Evolutionary conservation across 2,329 filamentous ascomycete genomes (phyloP).

Genomic region (Fusarium algeriense): DNA sequence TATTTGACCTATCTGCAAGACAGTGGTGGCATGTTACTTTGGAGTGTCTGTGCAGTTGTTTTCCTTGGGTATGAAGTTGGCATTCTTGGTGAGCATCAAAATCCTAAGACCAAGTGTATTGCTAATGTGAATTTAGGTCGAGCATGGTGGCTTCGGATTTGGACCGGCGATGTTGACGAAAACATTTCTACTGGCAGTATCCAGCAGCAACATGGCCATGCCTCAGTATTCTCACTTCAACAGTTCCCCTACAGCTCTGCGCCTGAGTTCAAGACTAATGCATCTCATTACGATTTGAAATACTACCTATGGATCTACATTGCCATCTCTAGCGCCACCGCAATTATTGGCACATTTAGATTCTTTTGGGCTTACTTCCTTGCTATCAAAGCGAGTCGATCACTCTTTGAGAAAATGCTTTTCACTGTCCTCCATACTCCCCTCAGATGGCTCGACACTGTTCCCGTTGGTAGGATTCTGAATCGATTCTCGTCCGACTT

Average conservation of each 20-base stretch:
- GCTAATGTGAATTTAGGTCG: conserved; percentile 54
- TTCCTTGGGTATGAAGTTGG: conserved; percentile 69
- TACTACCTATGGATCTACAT: conserved; percentile 81
- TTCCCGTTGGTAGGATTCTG: conserved; percentile 79
- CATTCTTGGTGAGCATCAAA: conserved; percentile 59
- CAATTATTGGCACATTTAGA: conserved; percentile 70
- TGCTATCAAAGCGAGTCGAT: conserved; percentile 76
- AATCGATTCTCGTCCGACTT: conserved; percentile 86
- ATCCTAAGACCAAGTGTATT: not conserved
- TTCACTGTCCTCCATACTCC: conserved; percentile 77
- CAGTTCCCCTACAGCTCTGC: conserved; percentile 59
- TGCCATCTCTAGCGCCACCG: conserved; percentile 72
- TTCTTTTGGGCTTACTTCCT: conserved; percentile 74
- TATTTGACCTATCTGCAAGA: conserved; percentile 76
- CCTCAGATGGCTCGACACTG: conserved; percentile 83
- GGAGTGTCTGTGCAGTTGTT: conserved; percentile 65
- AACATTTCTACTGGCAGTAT: conserved; percentile 39
- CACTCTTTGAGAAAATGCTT: conserved; percentile 75
- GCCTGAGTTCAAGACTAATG: conserved; percentile 46
- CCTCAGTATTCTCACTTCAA: conserved; percentile 61
- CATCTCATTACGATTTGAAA: conserved; percentile 57
- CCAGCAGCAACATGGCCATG: conserved; percentile 53
- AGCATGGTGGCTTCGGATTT: conserved; percentile 74
- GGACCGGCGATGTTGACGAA: conserved; percentile 61
- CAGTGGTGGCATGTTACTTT: conserved; percentile 73